Percentiles rank a stretch among this genome's conserved stretches.
These are phyloP conservation scores for Torulaspora quercuum DNA, from an alignment of 805 yeast species.

Conservation along the genomic window DNA sequence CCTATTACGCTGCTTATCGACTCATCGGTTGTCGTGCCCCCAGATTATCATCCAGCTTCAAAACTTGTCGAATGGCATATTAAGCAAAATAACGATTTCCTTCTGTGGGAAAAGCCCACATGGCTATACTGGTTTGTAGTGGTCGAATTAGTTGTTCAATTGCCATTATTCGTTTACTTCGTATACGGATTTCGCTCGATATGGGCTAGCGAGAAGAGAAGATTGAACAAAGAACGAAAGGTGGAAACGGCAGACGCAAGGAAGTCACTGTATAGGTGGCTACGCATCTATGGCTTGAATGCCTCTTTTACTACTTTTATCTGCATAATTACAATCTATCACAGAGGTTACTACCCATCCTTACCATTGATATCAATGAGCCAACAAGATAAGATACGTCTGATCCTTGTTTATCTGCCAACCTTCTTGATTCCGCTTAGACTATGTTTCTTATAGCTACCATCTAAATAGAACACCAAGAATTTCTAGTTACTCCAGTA, in stretches of 20 bases:
- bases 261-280: constrained; percentile 27
- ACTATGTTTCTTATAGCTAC: constrained; percentile 14
- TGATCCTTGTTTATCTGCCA: constrained; percentile 32
- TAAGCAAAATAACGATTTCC: constrained; percentile 62
- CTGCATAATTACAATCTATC: constrained; percentile 55
- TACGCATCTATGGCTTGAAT: constrained; percentile 71
- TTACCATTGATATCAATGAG: constrained; percentile 16
- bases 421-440: constrained; percentile 33
- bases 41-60: constrained; percentile 46
- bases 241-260: constrained; percentile 8
- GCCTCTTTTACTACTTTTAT: constrained; percentile 77
- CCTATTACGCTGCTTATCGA: constrained; percentile 76
- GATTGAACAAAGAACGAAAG: constrained; percentile 11
- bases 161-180: constrained; percentile 65
- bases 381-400: constrained; percentile 19
- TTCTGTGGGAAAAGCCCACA: constrained; percentile 53
- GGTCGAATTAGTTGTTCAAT: constrained; percentile 69
- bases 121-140: constrained; percentile 76
- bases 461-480: too few species aligned
- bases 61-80: constrained; percentile 57
- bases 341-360: constrained; percentile 28
- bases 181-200: constrained; percentile 12
- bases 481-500: neutral
- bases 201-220: constrained; percentile 9
- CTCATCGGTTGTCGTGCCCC: constrained; percentile 65